Percentiles rank a stretch among this genome's conserved stretches.
phyloP scores from a whole-genome alignment of 1,139 yeast genomes.

The Geotrichum cucujoidarum region DNA sequence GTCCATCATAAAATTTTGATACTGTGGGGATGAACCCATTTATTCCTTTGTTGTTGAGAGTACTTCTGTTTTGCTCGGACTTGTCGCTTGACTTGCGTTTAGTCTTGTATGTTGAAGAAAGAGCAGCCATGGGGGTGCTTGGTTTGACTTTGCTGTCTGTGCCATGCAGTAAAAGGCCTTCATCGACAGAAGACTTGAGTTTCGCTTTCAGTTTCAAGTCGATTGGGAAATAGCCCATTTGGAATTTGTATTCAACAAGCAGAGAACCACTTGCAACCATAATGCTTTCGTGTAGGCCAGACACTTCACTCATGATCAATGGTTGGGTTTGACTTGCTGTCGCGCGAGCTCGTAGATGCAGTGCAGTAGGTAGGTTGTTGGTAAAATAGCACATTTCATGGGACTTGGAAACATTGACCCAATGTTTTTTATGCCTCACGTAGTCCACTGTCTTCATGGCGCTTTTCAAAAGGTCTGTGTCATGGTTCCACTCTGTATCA shows the following conservation, averaged over 20 bases:
- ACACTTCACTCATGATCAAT: neutral
- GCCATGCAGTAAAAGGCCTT: neutral
- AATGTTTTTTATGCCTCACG: conserved; percentile 9
- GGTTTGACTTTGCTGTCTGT: neutral
- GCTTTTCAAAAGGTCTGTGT: conserved; percentile 50
- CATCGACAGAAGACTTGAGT: neutral
- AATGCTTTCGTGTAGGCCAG: neutral
- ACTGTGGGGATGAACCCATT: conserved; percentile 9
- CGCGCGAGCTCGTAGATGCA: neutral
- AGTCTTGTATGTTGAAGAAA: conserved; percentile 4
- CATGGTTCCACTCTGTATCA: conserved; percentile 46
- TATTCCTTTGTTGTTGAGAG: conserved; percentile 1
- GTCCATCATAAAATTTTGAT: conserved; percentile 2
- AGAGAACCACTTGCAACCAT: conserved; percentile 11
- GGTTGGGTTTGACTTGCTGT: neutral
- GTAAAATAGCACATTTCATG: conserved; percentile 17
- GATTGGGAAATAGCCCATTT: conserved; percentile 12
- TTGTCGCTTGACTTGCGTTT: neutral
- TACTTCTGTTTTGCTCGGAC: neutral
- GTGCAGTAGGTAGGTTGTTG: conserved; percentile 4
- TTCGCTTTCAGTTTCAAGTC: conserved; percentile 1
- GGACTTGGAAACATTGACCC: conserved; percentile 10
- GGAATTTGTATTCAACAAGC: conserved; percentile 11
- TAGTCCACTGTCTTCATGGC: conserved; percentile 28
- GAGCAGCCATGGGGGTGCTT: conserved; percentile 6